A percentile compares a stretch with the other conserved stretches of the same genome.
Evolutionary conservation across 345 rosid species (phyloP).

Genomic region (Durio zibethinus): DNA sequence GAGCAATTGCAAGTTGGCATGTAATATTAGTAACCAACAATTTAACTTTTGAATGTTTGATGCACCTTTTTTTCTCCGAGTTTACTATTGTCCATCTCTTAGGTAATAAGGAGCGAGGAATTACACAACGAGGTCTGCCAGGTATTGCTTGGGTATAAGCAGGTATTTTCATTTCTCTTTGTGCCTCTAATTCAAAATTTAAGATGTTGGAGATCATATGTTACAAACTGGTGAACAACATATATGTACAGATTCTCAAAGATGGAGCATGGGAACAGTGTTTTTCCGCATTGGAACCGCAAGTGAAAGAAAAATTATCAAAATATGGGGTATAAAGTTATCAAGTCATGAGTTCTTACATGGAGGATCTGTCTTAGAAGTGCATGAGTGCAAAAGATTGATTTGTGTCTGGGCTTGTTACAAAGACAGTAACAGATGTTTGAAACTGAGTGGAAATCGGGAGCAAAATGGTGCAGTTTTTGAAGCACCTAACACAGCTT

Average conservation of each 20-base stretch:
- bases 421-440: neutral
- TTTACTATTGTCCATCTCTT: neutral
- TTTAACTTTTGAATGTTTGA: neutral
- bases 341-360: neutral
- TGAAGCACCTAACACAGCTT: slow-evolving; percentile 1
- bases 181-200: neutral
- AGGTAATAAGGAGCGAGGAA: slow-evolving; percentile 86
- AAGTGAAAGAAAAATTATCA: neutral
- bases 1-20: neutral
- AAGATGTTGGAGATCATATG: neutral
- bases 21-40: neutral
- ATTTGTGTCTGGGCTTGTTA: neutral
- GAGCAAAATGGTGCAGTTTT: slow-evolving; percentile 8
- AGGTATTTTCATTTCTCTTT: slow-evolving; percentile 30
- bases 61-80: neutral
- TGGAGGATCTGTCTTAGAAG: neutral
- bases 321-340: neutral
- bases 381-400: neutral
- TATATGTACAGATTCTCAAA: neutral
- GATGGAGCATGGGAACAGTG: neutral
- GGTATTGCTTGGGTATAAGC: slow-evolving; percentile 87
- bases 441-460: neutral
- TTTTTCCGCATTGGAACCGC: neutral
- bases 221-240: neutral
- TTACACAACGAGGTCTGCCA: slow-evolving; percentile 82